Evolutionary conservation across 108 stramenopile species (phyloP).

Genomic region (Stephanodiscus triporus): DNA sequence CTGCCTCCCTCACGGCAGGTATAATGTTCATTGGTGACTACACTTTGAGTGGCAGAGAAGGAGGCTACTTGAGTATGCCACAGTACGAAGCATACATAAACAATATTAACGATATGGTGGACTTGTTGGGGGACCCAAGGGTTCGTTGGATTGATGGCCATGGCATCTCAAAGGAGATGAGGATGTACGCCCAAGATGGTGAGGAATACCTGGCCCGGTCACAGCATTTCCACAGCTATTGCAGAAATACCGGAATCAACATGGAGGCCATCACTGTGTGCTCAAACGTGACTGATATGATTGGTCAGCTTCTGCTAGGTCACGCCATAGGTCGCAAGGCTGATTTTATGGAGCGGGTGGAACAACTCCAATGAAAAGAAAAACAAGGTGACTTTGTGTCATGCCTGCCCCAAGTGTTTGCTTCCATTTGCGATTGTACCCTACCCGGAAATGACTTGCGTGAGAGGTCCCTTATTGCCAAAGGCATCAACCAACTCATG

Average conservation of each 20-base stretch:
- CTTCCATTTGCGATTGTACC: constrained; percentile 44
- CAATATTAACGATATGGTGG: not conserved
- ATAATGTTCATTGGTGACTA: constrained; percentile 28
- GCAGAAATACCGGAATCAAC: constrained; percentile 13
- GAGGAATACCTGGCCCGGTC: constrained; percentile 29
- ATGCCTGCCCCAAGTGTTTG: constrained; percentile 32
- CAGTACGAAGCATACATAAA: constrained; percentile 9
- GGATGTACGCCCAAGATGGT: constrained; percentile 36
- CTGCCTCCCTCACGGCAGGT: constrained; percentile 32
- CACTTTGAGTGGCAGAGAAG: constrained; percentile 21
- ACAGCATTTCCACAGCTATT: constrained; percentile 49
- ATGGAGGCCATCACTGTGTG: constrained; percentile 15
- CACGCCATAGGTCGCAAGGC: constrained; percentile 35
- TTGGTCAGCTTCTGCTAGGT: constrained; percentile 33
- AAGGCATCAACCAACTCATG: not conserved
- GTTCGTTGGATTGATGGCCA: constrained; percentile 45
- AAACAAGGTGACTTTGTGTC: constrained; percentile 13
- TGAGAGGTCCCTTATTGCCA: constrained; percentile 2
- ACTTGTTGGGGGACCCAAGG: constrained; percentile 13
- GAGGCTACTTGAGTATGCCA: constrained; percentile 10
- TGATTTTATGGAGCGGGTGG: not conserved
- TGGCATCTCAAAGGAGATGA: constrained; percentile 45
- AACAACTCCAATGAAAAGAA: not conserved
- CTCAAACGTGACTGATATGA: constrained; percentile 44
- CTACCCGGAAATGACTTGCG: constrained; percentile 31